Evolutionary conservation across 2,329 filamentous ascomycete genomes (phyloP), one percentile per base, ranked within the genome.

Genomic region (Colletotrichum sp.): DNA sequence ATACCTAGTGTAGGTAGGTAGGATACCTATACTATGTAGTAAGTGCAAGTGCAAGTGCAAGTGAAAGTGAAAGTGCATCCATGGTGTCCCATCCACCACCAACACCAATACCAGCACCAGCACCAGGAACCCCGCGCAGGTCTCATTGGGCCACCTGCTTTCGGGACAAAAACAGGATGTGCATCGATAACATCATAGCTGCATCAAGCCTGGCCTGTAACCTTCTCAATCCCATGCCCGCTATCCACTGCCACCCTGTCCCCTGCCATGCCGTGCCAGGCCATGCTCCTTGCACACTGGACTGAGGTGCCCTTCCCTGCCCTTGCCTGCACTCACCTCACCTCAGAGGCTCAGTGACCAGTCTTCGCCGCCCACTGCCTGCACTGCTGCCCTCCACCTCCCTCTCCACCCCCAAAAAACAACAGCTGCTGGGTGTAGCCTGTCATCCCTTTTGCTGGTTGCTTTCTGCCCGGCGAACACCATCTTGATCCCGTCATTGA

Each of bases 141-240:
- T 77, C 66, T 71, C 36, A 77, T 77, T 75, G 71, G 75, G 36
- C 66, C 61, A 66, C 62, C 44, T 52, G 49, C 22, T 75, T 75
- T 65, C 71, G 29, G 66, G 66, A 71, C 34, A 77, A 63, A 76
- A 75, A 75, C 75, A 66, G 75, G 75, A 70, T 77, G 72, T 57
- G 61, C 66, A 36, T 75, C 62, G 71, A 77, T 77, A 77, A 71
- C 75, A 77, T 77, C 75, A 77, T 77, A 64, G 75, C 71, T 77
- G 75, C 75, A 77, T 77, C 72, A 77, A 77, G 71, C 29, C 64
- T 39, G 62, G 59, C 59, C 59, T 32, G 36, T 30, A 49, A 66
- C 63, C 63, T 66, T 16, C 63, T 39, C 63, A 32, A 30, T 39
- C 36, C 44, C 25, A 39, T 49, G 34, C 22, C 27, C 30, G 29